Evolutionary conservation across 192 early-diverging fungal genomes (phyloP).

Genomic region (Podila minutissima): DNA sequence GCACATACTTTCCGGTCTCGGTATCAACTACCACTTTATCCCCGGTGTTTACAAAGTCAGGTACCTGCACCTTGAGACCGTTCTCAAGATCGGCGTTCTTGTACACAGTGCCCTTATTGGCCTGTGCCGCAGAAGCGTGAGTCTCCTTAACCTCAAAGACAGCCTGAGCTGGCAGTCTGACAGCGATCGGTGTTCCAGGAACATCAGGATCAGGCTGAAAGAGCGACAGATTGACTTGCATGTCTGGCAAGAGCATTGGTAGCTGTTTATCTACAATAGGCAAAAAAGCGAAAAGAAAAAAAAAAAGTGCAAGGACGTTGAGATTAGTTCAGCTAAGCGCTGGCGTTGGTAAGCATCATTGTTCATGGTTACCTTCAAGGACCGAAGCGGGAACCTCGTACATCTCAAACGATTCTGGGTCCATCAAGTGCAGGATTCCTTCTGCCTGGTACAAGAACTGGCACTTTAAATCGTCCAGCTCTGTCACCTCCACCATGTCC

Average conservation of each 20-base stretch:
- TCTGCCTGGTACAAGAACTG: slow-evolving; percentile 80
- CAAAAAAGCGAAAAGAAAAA: too few relatives aligned
- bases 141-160: slow-evolving; percentile 67
- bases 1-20: slow-evolving; percentile 68
- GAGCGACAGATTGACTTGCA: slow-evolving; percentile 38
- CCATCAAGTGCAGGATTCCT: slow-evolving; percentile 69
- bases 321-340: neutral
- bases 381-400: slow-evolving; percentile 62
- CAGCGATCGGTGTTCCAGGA: slow-evolving; percentile 62
- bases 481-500: slow-evolving; percentile 76
- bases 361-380: slow-evolving; percentile 61
- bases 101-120: slow-evolving; percentile 75
- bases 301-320: slow-evolving; percentile 64
- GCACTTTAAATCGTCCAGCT: slow-evolving; percentile 70
- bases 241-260: slow-evolving; percentile 24
- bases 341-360: too few relatives aligned
- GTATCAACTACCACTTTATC: slow-evolving; percentile 81
- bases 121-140: slow-evolving; percentile 58
- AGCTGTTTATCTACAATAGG: slow-evolving; percentile 23
- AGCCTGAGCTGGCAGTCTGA: slow-evolving; percentile 68
- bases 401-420: slow-evolving; percentile 79
- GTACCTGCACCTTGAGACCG: slow-evolving; percentile 75
- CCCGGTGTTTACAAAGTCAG: slow-evolving; percentile 83
- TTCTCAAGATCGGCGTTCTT: slow-evolving; percentile 73
- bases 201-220: slow-evolving; percentile 60